These are phyloP conservation scores for Peronosclerospora sorghi DNA, from an alignment of 352 stramenopile species.

Conservation along the genomic window DNA sequence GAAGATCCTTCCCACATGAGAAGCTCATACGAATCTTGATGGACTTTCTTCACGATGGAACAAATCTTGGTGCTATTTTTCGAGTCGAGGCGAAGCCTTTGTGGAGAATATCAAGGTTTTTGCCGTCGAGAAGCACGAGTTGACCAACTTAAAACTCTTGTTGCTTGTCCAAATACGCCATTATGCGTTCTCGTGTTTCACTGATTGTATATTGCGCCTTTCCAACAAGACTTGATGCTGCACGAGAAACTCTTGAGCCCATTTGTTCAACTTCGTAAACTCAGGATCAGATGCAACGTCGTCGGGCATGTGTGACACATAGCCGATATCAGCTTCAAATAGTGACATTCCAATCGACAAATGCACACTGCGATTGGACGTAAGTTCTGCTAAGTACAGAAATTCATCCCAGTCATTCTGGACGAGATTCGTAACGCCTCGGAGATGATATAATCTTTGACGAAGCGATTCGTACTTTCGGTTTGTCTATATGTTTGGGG, in stretches of 20 bases:
- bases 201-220: constrained; percentile 1
- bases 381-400: constrained; percentile 5
- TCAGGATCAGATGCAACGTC: too few species aligned
- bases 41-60: background rate
- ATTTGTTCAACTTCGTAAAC: too few species aligned
- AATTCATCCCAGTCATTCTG: constrained; percentile 1
- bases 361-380: constrained; percentile 3
- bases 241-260: constrained; percentile 1
- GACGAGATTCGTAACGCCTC: background rate
- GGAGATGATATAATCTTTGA: background rate
- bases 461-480: background rate
- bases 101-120: constrained; percentile 5
- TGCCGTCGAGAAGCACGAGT: background rate
- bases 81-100: background rate
- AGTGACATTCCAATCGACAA: too few species aligned
- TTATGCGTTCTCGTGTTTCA: background rate
- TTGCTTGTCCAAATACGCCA: background rate
- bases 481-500: background rate
- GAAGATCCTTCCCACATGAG: background rate
- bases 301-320: constrained; percentile 7
- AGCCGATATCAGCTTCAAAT: constrained; percentile 3
- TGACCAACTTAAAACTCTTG: too few species aligned
- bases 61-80: constrained; percentile 3
- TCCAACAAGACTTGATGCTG: background rate
- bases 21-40: background rate